Percentiles rank a stretch among this genome's conserved stretches.
These are phyloP conservation scores for Sugiyamaella castrensis DNA, from an alignment of 1,139 yeast species.

Conservation along the genomic window DNA sequence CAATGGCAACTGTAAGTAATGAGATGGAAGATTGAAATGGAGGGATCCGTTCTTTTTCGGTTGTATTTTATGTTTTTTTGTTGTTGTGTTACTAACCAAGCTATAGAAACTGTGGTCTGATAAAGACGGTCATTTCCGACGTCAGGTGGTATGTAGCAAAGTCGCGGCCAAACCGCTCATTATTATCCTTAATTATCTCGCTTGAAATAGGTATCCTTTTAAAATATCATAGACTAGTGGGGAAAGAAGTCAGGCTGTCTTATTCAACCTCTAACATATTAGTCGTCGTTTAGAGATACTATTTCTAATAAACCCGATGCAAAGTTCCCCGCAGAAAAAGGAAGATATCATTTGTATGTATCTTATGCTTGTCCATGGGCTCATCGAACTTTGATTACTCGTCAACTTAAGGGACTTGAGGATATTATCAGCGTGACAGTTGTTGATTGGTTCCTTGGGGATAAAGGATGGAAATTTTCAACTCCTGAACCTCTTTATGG, in stretches of 20 bases:
- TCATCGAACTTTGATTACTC: constrained; percentile 73
- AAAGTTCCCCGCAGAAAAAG: constrained; percentile 66
- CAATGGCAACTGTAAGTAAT: constrained; percentile 18
- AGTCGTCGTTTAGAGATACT: constrained; percentile 51
- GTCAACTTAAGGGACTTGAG: constrained; percentile 75
- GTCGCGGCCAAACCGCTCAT: too few species aligned
- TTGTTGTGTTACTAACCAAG: background rate
- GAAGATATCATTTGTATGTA: constrained; percentile 84
- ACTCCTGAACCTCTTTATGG: constrained; percentile 54
- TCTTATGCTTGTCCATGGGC: constrained; percentile 97
- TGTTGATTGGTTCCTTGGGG: constrained; percentile 84
- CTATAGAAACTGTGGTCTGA: constrained; percentile 27
- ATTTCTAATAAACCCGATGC: constrained; percentile 61
- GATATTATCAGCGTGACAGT: constrained; percentile 56
- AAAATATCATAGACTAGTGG: background rate
- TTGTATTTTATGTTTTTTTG: background rate
- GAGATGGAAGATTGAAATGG: too few species aligned
- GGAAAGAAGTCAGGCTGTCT: too few species aligned
- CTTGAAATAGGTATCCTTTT: too few species aligned
- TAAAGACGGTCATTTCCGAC: constrained; percentile 33
- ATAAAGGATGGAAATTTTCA: constrained; percentile 82
- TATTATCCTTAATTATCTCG: too few species aligned
- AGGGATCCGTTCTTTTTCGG: too few species aligned
- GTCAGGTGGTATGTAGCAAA: constrained; percentile 33
- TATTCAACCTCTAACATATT: background rate